Base-by-base conservation (phyloP, 1,284 basidiomycete genomes). In the Cryptococcus depauperatus region DNA sequence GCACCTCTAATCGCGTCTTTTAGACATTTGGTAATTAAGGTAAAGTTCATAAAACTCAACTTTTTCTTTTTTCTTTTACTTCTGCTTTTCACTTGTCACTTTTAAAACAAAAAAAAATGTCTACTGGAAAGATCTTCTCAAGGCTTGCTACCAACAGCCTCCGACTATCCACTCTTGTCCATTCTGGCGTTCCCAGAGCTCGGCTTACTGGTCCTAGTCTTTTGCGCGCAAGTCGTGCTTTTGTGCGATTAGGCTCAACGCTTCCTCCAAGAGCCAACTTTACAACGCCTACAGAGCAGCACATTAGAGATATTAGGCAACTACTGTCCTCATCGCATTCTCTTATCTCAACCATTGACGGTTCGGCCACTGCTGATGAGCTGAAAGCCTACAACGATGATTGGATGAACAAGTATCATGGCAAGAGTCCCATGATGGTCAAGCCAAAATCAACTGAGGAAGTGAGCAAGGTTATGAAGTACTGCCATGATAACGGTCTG, bases 401-500 rank as follows among this genome's bases (percentile, higher is more conserved):
- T 69, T 98, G 93, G 93, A 91, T 97, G 85, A 84, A 85, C 64
- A 96, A 96, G 71, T 97, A 95, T 68, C 78, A 79, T 48, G 95
- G 93, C 18, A 73, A 77, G 32, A 81, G 87, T 18, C 80, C 81
- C 25, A 85, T 90, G 21, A 85, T 98, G 13, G 75, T 97, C 51
- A 89, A 85, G 68, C 93, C 93, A 11, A 87, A 83, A 62, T 82
- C 84, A 1, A 87, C 88, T 0, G 73, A 85, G 55, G 83, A 98
- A 72, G 89, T 97, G 60, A 84, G 85, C 60, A 75, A 84, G 53
- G 84, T 98, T 41, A 75, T 95, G 61, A 83, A 82, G 66, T 86
- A 82, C 74, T 95, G 90, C 70, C 80, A 83, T 57, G 75, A 83
- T 49, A 77, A 80, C 43, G 76, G 79, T 44, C 85, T 96, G 41